Evolutionary conservation across 306 rosid genomes (phyloP).

Genomic region (Prunus kanzakura): DNA sequence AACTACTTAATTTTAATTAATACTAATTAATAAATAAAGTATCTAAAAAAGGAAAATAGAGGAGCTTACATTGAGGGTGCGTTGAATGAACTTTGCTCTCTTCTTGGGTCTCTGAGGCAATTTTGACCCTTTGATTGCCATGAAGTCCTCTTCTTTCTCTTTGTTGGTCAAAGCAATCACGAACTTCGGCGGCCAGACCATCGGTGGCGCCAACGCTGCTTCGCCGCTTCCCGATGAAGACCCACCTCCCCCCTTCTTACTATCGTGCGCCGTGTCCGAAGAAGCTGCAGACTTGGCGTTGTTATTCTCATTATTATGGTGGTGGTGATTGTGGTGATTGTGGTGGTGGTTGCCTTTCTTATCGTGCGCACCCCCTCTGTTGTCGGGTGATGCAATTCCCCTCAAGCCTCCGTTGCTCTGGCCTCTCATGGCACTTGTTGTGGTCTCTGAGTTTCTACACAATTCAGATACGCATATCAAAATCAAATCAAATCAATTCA

Average conservation of each 20-base stretch:
- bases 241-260: conserved; percentile 75
- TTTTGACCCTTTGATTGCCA: conserved; percentile 84
- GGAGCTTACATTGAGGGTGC: conserved; percentile 86
- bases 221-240: conserved; percentile 89
- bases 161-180: conserved; percentile 85
- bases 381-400: conserved; percentile 79
- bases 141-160: conserved; percentile 95
- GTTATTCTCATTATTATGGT: conserved; percentile 29
- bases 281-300: conserved; percentile 69
- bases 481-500: conserved; percentile 8
- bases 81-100: conserved; percentile 81
- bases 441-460: conserved; percentile 72
- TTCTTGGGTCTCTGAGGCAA: conserved; percentile 91
- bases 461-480: conserved; percentile 5
- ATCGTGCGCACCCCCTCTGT: conserved; percentile 71
- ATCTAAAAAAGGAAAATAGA: not conserved
- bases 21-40: not conserved
- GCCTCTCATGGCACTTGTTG: conserved; percentile 74
- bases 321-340: conserved; percentile 13
- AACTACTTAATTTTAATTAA: not conserved
- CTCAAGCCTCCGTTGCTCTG: conserved; percentile 66
- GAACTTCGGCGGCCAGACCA: conserved; percentile 89
- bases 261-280: conserved; percentile 87
- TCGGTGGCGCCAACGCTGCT: conserved; percentile 47
- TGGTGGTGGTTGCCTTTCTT: conserved; percentile 38